Percentiles rank a stretch among this genome's conserved stretches.
phyloP scores from a whole-genome alignment of 257 asterid species.

The Verbascum thapsus region DNA sequence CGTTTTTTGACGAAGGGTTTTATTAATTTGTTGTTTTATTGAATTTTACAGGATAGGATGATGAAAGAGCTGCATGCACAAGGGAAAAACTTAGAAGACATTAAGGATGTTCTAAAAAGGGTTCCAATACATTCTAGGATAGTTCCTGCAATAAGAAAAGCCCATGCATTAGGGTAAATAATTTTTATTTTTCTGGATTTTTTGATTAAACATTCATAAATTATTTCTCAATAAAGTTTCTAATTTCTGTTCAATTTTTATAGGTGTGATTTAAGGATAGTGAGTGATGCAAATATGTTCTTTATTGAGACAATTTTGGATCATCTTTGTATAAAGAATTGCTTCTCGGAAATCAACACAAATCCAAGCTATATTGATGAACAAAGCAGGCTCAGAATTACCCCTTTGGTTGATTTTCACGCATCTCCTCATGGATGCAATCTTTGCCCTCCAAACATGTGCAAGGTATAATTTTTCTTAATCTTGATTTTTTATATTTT shows the following conservation, averaged over 20 bases:
- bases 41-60: conserved; percentile 52
- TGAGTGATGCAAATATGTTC: conserved; percentile 84
- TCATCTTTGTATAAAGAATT: conserved; percentile 60
- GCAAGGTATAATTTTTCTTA: conserved; percentile 51
- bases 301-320: conserved; percentile 74
- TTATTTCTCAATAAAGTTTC: neutral
- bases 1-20: neutral
- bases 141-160: conserved; percentile 52
- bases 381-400: conserved; percentile 65
- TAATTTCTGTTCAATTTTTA: neutral
- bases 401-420: conserved; percentile 68
- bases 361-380: conserved; percentile 72
- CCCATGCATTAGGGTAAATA: conserved; percentile 62
- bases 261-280: conserved; percentile 84
- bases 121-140: conserved; percentile 53
- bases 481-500: neutral
- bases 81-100: conserved; percentile 51
- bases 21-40: neutral
- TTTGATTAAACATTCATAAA: neutral
- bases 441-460: conserved; percentile 81
- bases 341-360: conserved; percentile 69
- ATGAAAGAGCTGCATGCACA: conserved; percentile 58
- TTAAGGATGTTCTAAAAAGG: conserved; percentile 49
- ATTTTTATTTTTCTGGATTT: too few relatives aligned
- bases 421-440: conserved; percentile 61